phyloP scores from a whole-genome alignment of 2,329 filamentous ascomycete species.

The Pyrenochaeta sp. region DNA sequence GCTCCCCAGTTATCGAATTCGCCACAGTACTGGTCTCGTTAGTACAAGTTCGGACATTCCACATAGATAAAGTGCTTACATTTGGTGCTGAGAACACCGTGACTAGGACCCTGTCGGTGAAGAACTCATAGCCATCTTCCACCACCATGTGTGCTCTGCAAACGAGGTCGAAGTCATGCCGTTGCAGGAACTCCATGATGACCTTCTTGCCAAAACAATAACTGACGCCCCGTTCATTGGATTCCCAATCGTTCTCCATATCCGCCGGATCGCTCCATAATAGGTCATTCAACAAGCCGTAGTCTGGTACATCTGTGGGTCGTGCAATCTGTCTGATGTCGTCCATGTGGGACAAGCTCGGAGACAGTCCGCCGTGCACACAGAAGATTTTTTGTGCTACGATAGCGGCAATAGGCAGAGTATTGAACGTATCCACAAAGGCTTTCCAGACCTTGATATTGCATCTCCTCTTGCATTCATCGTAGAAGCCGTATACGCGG shows the following conservation, averaged over 20 bases:
- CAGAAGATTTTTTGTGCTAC: slow-evolving; percentile 98
- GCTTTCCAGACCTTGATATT: slow-evolving; percentile 99
- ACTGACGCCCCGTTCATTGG: slow-evolving; percentile 94
- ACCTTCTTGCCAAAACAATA: slow-evolving; percentile 99
- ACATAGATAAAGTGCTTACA: slow-evolving; percentile 66
- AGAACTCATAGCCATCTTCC: slow-evolving; percentile 98
- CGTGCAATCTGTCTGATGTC: slow-evolving; percentile 96
- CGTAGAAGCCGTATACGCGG: slow-evolving; percentile 95
- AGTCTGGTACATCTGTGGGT: slow-evolving; percentile 96
- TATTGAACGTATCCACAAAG: slow-evolving; percentile 96
- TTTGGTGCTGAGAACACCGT: slow-evolving; percentile 98
- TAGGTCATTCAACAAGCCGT: slow-evolving; percentile 92
- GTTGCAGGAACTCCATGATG: slow-evolving; percentile 92
- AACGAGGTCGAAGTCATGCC: slow-evolving; percentile 96
- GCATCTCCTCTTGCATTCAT: slow-evolving; percentile 95
- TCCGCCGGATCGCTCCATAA: slow-evolving; percentile 98
- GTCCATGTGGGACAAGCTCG: slow-evolving; percentile 94
- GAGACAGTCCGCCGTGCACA: slow-evolving; percentile 93
- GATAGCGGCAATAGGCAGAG: slow-evolving; percentile 92
- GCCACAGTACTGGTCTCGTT: slow-evolving; percentile 80
- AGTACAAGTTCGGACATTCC: slow-evolving; percentile 20
- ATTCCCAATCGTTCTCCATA: slow-evolving; percentile 98
- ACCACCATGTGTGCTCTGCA: slow-evolving; percentile 99
- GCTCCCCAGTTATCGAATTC: slow-evolving; percentile 99
- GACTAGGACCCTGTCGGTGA: slow-evolving; percentile 91